These are phyloP conservation scores for Daldinia decipiens DNA, from an alignment of 495 filamentous ascomycete genomes.

Conservation along the genomic window DNA sequence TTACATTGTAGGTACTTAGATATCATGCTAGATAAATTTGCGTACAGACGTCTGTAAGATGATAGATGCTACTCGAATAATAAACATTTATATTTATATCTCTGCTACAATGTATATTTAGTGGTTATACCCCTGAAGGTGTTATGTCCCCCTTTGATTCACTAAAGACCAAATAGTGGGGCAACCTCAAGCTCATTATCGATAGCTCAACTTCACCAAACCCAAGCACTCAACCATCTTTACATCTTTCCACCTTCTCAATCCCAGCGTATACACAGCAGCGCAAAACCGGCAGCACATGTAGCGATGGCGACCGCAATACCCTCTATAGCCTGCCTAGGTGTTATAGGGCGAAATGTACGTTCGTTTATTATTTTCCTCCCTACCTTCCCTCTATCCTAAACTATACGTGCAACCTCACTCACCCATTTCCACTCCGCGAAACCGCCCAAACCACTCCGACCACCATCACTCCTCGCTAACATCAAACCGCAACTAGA, in stretches of 20 bases:
- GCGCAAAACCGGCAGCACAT: slow-evolving; percentile 13
- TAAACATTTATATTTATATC: neutral
- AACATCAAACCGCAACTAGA: slow-evolving; percentile 62
- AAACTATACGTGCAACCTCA: neutral
- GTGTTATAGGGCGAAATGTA: slow-evolving; percentile 92
- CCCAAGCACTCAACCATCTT: neutral
- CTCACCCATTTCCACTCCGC: neutral
- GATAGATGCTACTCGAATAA: neutral
- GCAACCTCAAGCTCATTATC: slow-evolving; percentile 22
- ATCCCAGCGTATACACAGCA: slow-evolving; percentile 9
- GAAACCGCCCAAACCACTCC: neutral
- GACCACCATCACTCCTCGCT: slow-evolving; percentile 11
- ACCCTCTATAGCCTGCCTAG: slow-evolving; percentile 88
- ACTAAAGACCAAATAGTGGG: slow-evolving; percentile 16
- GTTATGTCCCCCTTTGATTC: neutral
- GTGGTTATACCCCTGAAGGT: neutral
- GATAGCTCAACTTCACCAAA: slow-evolving; percentile 22
- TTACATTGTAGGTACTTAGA: neutral
- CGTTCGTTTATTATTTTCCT: slow-evolving; percentile 35
- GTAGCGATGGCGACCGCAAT: slow-evolving; percentile 58
- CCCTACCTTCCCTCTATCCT: slow-evolving; percentile 4
- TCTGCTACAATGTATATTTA: neutral
- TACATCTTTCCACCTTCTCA: neutral
- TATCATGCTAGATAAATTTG: neutral
- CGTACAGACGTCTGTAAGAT: neutral